phyloP scores from a whole-genome alignment of 148 eudicot genomes.

The Tetragonia tetragonoides region DNA sequence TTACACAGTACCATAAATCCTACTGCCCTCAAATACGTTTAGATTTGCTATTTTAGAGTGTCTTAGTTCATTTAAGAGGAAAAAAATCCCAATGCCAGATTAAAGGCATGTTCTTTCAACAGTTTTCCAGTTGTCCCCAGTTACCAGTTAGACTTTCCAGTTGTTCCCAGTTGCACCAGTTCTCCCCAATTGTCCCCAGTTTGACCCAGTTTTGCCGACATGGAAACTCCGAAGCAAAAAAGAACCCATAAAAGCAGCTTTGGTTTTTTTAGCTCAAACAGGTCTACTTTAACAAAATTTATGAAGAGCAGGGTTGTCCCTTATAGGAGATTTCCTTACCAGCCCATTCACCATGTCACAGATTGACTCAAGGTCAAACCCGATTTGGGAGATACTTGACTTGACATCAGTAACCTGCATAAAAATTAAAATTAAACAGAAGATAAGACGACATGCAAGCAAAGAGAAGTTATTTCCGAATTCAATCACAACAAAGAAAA shows the following conservation, averaged over 20 bases:
- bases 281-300: neutral
- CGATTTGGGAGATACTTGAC: constrained; percentile 68
- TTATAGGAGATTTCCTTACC: constrained; percentile 41
- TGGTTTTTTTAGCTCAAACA: neutral
- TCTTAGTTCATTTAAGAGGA: neutral
- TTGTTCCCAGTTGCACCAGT: no score
- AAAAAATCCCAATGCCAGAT: neutral
- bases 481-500: neutral
- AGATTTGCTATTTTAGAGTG: neutral
- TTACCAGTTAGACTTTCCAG: no score
- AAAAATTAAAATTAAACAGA: constrained; percentile 17
- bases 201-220: no score
- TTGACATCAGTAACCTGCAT: constrained; percentile 73
- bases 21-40: neutral
- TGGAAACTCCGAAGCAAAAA: neutral
- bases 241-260: neutral
- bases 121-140: no score
- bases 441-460: constrained; percentile 14
- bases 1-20: neutral
- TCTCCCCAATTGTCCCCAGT: no score
- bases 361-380: constrained; percentile 64
- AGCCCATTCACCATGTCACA: constrained; percentile 72
- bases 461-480: neutral
- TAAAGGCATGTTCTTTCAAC: no score
- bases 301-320: neutral